phyloP scores from a whole-genome alignment of 2,329 filamentous ascomycete genomes.

The Thielaviopsis ethacetica region DNA sequence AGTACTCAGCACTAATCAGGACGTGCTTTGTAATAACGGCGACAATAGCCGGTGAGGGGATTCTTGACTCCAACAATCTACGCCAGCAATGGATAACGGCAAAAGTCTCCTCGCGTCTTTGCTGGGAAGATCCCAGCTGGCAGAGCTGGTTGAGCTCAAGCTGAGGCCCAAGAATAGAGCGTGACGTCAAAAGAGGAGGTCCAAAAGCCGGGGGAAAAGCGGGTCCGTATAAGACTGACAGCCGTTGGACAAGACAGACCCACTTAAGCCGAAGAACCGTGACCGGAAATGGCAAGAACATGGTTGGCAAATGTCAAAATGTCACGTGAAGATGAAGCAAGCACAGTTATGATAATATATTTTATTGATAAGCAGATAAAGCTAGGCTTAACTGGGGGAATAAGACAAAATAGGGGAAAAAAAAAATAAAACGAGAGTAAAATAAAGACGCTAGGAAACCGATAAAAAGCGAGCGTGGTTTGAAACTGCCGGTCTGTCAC shows the following conservation, averaged over 20 bases:
- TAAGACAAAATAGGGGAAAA: background rate
- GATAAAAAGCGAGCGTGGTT: background rate
- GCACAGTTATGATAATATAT: background rate
- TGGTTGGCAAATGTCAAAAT: no score
- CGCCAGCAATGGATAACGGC: background rate
- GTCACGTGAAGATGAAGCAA: background rate
- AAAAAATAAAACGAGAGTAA: background rate
- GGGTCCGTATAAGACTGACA: background rate
- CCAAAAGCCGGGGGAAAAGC: background rate
- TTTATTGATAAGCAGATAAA: background rate
- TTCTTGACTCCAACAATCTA: no score
- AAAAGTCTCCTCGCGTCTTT: background rate
- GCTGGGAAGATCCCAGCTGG: background rate
- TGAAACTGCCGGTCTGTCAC: background rate
- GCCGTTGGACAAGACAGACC: background rate
- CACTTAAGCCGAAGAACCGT: background rate
- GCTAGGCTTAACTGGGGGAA: background rate
- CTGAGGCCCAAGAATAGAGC: background rate
- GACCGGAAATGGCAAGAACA: background rate
- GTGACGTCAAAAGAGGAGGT: background rate
- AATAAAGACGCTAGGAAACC: background rate
- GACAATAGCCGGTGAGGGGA: background rate
- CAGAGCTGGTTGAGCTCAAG: background rate
- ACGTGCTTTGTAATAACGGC: background rate
- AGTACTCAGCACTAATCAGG: background rate